Evolutionary conservation across 202 grass and related monocot species (phyloP).

Genomic region (Panicum hallii): DNA sequence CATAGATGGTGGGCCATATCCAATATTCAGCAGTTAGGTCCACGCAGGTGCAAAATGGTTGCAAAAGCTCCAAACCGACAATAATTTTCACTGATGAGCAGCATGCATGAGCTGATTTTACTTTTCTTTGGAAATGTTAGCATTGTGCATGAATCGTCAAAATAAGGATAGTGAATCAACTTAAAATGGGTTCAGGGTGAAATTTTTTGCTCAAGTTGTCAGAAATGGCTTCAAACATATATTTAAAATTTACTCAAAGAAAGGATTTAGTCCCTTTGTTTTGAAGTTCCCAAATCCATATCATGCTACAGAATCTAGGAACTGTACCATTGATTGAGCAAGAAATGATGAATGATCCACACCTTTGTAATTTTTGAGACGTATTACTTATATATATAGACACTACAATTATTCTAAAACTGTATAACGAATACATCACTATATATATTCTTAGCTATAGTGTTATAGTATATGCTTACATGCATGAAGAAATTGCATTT

Average conservation of each 20-base stretch:
- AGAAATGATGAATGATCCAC: background rate
- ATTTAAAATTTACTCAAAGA: background rate
- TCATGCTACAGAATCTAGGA: background rate
- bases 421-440: background rate
- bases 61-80: background rate
- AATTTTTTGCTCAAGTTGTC: background rate
- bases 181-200: background rate
- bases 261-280: background rate
- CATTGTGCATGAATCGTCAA: background rate
- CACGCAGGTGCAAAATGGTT: background rate
- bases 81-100: background rate
- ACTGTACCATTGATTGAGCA: background rate
- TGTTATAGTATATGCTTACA: background rate
- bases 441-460: background rate
- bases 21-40: background rate
- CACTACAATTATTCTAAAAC: background rate
- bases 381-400: background rate
- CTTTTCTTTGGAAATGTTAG: background rate
- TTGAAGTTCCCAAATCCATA: background rate
- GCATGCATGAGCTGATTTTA: background rate
- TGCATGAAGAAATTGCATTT: background rate
- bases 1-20: background rate
- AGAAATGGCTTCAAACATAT: slow-evolving; percentile 5
- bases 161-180: background rate
- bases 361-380: background rate